phyloP scores from a whole-genome alignment of 2,329 filamentous ascomycete species.

The Talaromyces sp. region DNA sequence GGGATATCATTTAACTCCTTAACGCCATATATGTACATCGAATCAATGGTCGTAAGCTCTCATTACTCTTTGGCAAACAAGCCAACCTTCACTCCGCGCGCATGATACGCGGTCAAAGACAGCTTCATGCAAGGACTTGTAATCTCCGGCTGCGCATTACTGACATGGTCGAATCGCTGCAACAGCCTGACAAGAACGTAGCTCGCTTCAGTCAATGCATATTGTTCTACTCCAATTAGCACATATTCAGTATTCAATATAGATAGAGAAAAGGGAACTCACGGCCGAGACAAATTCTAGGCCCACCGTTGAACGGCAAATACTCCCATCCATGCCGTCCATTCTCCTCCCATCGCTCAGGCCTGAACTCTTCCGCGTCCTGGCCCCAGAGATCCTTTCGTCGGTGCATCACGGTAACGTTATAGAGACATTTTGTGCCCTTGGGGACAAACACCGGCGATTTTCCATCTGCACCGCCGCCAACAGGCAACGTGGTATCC shows the following conservation, averaged over 20 bases:
- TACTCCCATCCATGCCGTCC: constrained; percentile 50
- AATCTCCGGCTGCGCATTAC: constrained; percentile 15
- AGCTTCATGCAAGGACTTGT: constrained; percentile 3
- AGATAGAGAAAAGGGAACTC: neutral
- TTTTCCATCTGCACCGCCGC: constrained; percentile 29
- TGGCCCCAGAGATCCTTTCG: constrained; percentile 51
- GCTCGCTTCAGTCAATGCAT: constrained; percentile 12
- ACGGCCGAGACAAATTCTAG: constrained; percentile 27
- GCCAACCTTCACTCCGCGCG: constrained; percentile 5
- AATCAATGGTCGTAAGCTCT: too few species aligned
- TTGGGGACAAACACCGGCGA: constrained; percentile 64
- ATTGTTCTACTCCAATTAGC: constrained; percentile 13
- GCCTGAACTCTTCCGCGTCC: constrained; percentile 47
- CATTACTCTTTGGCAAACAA: neutral
- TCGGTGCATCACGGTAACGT: constrained; percentile 69
- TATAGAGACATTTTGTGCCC: constrained; percentile 64
- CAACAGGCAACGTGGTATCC: constrained; percentile 17
- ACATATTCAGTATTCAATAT: neutral
- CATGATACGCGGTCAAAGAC: constrained; percentile 11
- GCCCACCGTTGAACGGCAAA: constrained; percentile 29
- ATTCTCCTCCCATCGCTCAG: constrained; percentile 45
- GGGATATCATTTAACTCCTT: too few species aligned
- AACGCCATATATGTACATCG: too few species aligned
- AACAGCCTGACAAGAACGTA: constrained; percentile 10
- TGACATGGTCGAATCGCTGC: constrained; percentile 5